Evolutionary conservation across 2,329 filamentous ascomycete genomes (phyloP).

Genomic region (Dendrostoma leiphaemia): DNA sequence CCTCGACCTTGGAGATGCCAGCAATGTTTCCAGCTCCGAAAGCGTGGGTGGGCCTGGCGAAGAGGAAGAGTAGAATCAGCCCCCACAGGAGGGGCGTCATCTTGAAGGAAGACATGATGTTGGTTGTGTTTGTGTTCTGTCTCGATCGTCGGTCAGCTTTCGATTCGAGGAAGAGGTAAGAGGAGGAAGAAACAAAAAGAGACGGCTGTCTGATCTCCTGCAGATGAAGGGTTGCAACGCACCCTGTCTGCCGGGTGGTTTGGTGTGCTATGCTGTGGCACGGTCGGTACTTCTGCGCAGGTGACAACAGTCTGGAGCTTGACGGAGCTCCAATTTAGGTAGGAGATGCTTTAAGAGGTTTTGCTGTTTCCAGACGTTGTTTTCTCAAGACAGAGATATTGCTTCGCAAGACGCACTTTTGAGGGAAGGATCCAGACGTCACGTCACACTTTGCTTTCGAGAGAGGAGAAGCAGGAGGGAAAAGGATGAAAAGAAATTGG

Average conservation of each 20-base stretch:
- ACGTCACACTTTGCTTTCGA: no score
- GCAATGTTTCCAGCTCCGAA: conserved; percentile 91
- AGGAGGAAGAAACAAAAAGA: no score
- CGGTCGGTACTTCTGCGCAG: neutral
- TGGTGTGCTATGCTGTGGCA: neutral
- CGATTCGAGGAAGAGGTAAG: no score
- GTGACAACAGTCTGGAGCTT: conserved; percentile 5
- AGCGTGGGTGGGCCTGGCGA: conserved; percentile 67
- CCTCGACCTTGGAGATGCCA: conserved; percentile 75
- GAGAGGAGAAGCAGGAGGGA: neutral
- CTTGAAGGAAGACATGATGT: conserved; percentile 48
- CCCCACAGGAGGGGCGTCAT: conserved; percentile 51
- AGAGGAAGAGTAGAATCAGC: conserved; percentile 61
- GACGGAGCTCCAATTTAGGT: no score
- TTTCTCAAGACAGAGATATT: neutral
- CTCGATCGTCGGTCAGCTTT: neutral
- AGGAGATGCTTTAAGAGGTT: no score
- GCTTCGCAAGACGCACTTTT: neutral
- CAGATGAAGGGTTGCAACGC: neutral
- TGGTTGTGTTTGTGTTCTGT: neutral
- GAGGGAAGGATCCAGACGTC: no score
- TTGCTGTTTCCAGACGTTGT: neutral
- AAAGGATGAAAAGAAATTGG: neutral
- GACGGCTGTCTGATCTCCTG: neutral
- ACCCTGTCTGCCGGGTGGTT: conserved; percentile 2